Evolutionary conservation across 1,139 yeast species (phyloP), one percentile per base, ranked within the genome.

Genomic region (Keqinozyma sinolaborantium): DNA sequence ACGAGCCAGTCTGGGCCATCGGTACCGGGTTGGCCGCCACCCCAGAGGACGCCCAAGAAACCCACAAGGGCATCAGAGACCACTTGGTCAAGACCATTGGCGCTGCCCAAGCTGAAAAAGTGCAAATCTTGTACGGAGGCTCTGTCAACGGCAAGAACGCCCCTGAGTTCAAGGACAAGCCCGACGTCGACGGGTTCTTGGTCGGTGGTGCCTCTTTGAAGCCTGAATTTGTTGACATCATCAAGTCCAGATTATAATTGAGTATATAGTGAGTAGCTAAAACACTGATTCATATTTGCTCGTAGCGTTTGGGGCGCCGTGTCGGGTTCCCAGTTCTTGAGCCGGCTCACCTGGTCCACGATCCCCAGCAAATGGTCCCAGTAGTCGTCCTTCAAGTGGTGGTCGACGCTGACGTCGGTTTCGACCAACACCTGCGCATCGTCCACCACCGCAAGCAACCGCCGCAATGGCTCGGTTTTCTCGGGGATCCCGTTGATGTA

Each of bases 1-100:
- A 94, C 72, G 98, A 92, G 73, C 99, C 99, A 53, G 96, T 92
- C 51, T 92, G 98, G 98, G 99, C 99, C 51, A 92, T 92, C 56
- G 99, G 99, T 64, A 90, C 98, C 51, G 99, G 99, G 58, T 80
- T 92, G 58, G 97, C 97, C 57, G 98, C 98, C 47, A 92, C 98
- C 50, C 90, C 98, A 47, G 87, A 85, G 47, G 97, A 92, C 60
- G 97, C 97, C 50, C 95, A 88, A 74, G 87, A 81, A 49, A 88
- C 95, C 58, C 98, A 94, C 75, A 78, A 78, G 60, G 78, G 75
- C 48, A 85, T 94, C 70, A 86, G 98, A 75, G 77, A 67, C 40
- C 90, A 77, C 75, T 77, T 92, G 63, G 70, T 77, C 48, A 70
- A 75, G 57, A 77, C 84, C 65, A 77, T 92, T 57, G 94, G 95